Percentiles rank a stretch among this genome's conserved stretches.
Conservation (phyloP, 31 red algal species). For the Odonthalia washingtoniensis region DNA sequence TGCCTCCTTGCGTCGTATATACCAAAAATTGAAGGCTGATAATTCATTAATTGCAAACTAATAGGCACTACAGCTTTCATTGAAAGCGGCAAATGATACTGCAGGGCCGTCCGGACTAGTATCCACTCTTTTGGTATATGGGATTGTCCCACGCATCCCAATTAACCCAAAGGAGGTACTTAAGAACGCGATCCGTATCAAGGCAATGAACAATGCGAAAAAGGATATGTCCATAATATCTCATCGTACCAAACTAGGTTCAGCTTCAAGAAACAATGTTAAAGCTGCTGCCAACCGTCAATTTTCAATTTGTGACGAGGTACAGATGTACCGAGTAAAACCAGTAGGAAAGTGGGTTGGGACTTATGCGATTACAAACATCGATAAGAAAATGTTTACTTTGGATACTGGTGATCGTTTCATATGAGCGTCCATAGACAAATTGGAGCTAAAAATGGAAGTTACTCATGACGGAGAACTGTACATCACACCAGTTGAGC, state of each 20-base stretch:
- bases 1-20: not conserved
- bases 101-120: constrained; percentile 2
- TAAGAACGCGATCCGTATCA: not conserved
- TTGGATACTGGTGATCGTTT: constrained; percentile 1
- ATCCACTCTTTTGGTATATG: not conserved
- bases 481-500: not conserved
- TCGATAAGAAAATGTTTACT: not conserved
- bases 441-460: not conserved
- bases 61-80: not conserved
- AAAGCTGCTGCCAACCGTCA: not conserved
- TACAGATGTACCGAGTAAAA: constrained; percentile 1
- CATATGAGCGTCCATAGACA: not conserved
- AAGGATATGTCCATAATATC: not conserved
- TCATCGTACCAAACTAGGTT: not conserved
- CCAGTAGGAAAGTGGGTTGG: not conserved
- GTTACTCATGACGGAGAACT: not conserved
- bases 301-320: not conserved
- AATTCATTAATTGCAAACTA: not conserved
- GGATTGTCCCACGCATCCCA: not conserved
- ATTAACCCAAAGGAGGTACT: not conserved
- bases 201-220: not conserved
- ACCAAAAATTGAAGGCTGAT: constrained; percentile 2
- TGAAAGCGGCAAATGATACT: not conserved
- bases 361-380: not conserved
- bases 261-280: not conserved